Percentiles rank a stretch among this genome's conserved stretches.
These are phyloP conservation scores for Straminergon stramineum DNA, from an alignment of 225 moss, liverwort and hornwort species.

Conservation along the genomic window DNA sequence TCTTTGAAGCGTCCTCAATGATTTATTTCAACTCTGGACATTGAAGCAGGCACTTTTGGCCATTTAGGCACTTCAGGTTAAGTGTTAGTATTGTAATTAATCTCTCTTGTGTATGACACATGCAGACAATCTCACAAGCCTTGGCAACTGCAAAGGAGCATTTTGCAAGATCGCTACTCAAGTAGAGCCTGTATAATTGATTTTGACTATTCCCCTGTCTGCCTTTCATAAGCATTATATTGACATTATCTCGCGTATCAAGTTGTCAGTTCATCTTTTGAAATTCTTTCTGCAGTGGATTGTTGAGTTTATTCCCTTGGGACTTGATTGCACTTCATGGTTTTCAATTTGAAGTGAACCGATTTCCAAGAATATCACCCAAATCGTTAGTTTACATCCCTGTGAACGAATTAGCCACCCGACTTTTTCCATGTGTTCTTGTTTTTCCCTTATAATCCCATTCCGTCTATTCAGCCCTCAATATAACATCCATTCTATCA, in stretches of 20 bases:
- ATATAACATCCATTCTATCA: background rate
- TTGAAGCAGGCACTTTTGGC: background rate
- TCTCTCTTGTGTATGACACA: background rate
- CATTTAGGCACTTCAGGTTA: background rate
- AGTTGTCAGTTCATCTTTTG: background rate
- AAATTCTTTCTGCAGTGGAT: background rate
- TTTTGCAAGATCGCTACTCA: constrained; percentile 73
- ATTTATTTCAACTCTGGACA: background rate
- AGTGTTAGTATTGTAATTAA: background rate
- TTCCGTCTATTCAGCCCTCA: background rate
- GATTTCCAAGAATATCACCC: background rate
- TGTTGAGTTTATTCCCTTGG: background rate
- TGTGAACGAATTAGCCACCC: background rate
- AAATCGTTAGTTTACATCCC: background rate
- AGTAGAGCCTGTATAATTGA: constrained; percentile 5
- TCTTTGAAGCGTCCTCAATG: background rate
- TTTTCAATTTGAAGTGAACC: background rate
- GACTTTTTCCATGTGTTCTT: background rate
- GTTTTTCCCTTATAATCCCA: background rate
- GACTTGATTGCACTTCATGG: background rate
- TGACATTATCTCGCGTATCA: background rate
- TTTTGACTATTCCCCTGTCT: background rate
- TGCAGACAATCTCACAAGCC: constrained; percentile 96
- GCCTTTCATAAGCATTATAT: background rate
- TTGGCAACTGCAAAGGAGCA: constrained; percentile 92